Base-by-base conservation (phyloP, 2,329 filamentous ascomycete genomes). In the Chaetomium sp. region DNA sequence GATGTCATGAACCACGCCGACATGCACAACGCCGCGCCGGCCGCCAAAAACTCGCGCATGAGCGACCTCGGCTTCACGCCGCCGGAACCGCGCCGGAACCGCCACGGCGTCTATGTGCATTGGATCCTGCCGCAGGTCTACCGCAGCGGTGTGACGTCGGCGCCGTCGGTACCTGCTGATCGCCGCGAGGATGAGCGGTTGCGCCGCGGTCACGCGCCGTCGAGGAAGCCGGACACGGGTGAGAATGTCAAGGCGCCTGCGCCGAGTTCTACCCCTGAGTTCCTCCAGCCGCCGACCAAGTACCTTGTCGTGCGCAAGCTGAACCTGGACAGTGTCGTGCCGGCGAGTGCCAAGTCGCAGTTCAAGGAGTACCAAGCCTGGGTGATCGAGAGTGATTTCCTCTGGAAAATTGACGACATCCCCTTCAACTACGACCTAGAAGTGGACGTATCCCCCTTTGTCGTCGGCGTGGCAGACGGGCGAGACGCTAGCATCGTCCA, bases 51-150 rank as follows among this genome's bases (percentile, higher is more conserved):
- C 59, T 56, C 69, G 2, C 68, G 73, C 4, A 41, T 73, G 44
- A 70, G 62, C 0, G 69, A 75, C 57, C 59, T 76, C 0, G 73
- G 60, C 62, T 1, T 49, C 43, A 1, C 1, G 10, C 44, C 33
- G 35, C 50, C 34, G 32, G 19, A 27, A 27, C 19, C 44, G 37
- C 52, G 50, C 36, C 59, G 45, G 2, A 62, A 70, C 55, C 69
- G 74, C 0, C 58, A 67, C 3, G 74, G 75, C 1, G 71, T 73
- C 8, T 75, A 77, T 49, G 37, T 77, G 0, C 72, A 75, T 54
- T 76, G 74, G 75, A 69, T 56, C 0, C 49, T 77, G 0, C 74
- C 74, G 0, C 67, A 67, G 0, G 37, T 63, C 12, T 76, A 74
- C 57, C 65, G 74, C 3, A 49, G 62, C 0, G 72, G 71, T 37